A percentile compares a stretch with the other conserved stretches of the same genome.
Evolutionary conservation across 164 flowering plant genomes (phyloP).

Genomic region (Hamamelis virginiana): DNA sequence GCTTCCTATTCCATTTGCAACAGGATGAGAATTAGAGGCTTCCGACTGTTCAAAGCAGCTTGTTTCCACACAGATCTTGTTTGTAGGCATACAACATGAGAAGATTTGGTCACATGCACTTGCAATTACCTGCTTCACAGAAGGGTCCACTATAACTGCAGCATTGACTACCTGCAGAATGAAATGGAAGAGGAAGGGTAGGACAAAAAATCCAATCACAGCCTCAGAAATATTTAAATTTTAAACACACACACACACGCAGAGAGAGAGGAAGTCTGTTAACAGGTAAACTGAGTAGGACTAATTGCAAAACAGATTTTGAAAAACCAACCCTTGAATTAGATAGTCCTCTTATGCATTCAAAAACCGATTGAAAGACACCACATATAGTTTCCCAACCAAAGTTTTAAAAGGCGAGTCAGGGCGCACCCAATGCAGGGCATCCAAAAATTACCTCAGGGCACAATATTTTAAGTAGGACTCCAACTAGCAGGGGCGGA

Average conservation of each 20-base stretch:
- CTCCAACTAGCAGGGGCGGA: too few species aligned
- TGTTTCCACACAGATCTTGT: conserved; percentile 15
- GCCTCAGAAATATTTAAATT: neutral
- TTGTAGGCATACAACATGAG: conserved; percentile 18
- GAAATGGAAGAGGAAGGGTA: neutral
- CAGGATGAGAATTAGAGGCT: conserved; percentile 11
- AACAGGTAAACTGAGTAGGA: too few species aligned
- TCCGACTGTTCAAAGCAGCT: conserved; percentile 15
- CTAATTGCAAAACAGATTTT: too few species aligned
- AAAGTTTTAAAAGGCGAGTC: too few species aligned
- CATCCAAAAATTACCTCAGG: too few species aligned
- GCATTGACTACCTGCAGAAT: conserved; percentile 67
- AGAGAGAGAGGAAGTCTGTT: too few species aligned
- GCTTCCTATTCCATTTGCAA: conserved; percentile 21
- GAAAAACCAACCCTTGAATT: too few species aligned
- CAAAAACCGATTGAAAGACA: too few species aligned
- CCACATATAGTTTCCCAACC: too few species aligned
- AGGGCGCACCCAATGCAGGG: too few species aligned
- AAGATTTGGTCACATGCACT: conserved; percentile 60
- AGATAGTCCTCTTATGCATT: too few species aligned
- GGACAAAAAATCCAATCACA: neutral
- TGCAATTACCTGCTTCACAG: conserved; percentile 55
- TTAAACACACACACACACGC: neutral
- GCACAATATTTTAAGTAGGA: too few species aligned
- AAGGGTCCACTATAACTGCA: conserved; percentile 88